phyloP scores from a whole-genome alignment of 106 monocot species.

The Hemerocallis citrina region DNA sequence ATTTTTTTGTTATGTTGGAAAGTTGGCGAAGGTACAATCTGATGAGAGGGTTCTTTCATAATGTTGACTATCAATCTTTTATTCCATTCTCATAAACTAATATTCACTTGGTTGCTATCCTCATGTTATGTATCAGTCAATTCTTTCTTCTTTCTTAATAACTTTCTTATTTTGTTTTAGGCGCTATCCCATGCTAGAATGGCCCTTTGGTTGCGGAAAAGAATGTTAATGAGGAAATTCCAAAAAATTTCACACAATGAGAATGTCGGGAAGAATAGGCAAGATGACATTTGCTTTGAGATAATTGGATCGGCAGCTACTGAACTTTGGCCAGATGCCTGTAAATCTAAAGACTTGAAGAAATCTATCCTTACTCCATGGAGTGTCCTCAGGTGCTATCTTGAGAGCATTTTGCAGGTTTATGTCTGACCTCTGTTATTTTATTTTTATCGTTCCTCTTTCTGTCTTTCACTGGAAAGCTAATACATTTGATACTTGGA shows the following conservation, averaged over 20 bases:
- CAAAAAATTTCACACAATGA: background rate
- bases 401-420: slow-evolving; percentile 91
- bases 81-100: too few species aligned
- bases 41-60: too few species aligned
- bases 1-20: too few species aligned
- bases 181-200: slow-evolving; percentile 57
- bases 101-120: too few species aligned
- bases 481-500: background rate
- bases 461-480: too few species aligned
- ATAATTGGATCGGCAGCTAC: slow-evolving; percentile 29
- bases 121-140: background rate
- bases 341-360: slow-evolving; percentile 5
- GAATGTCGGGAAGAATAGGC: background rate
- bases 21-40: too few species aligned
- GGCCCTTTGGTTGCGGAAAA: slow-evolving; percentile 44
- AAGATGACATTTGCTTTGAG: slow-evolving; percentile 27
- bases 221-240: slow-evolving; percentile 52
- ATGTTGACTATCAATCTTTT: too few species aligned
- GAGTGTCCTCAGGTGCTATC: slow-evolving; percentile 60
- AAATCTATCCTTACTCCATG: slow-evolving; percentile 59
- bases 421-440: background rate
- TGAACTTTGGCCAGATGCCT: slow-evolving; percentile 43
- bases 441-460: background rate
- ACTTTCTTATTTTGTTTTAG: slow-evolving; percentile 25
- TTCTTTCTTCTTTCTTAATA: slow-evolving; percentile 1